Evolutionary conservation across 148 eudicot species (phyloP).

Genomic region (Fallopia convolvulus): DNA sequence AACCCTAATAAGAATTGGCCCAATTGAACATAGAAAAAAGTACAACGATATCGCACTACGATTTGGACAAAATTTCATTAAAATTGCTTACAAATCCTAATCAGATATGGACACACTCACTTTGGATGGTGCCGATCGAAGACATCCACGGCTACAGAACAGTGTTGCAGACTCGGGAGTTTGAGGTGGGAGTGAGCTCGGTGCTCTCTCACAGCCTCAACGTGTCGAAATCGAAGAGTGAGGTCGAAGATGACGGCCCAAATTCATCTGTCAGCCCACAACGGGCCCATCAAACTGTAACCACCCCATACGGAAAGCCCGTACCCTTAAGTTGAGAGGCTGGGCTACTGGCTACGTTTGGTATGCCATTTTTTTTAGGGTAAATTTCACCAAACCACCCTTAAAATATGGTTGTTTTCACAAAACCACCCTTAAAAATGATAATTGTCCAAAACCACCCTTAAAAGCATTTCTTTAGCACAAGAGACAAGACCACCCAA

Average conservation of each 20-base stretch:
- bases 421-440: too few relatives aligned
- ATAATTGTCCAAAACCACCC: too few relatives aligned
- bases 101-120: background rate
- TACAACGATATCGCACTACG: background rate
- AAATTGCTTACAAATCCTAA: background rate
- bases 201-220: background rate
- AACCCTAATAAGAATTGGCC: background rate
- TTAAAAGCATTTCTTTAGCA: too few relatives aligned
- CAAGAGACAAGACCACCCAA: too few relatives aligned
- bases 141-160: background rate
- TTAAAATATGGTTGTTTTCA: too few relatives aligned
- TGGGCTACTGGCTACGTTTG: too few relatives aligned
- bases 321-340: too few relatives aligned
- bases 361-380: too few relatives aligned
- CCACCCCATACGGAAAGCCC: background rate
- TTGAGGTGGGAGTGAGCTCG: background rate
- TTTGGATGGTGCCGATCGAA: background rate
- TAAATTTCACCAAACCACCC: too few relatives aligned
- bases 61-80: background rate
- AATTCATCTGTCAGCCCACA: background rate
- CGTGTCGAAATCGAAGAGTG: background rate
- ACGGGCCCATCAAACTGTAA: background rate
- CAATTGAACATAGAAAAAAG: background rate
- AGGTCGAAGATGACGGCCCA: conserved; percentile 1
- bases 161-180: background rate